Evolutionary conservation across 306 rosid species (phyloP).

Genomic region (peach (Prunus persica)): DNA sequence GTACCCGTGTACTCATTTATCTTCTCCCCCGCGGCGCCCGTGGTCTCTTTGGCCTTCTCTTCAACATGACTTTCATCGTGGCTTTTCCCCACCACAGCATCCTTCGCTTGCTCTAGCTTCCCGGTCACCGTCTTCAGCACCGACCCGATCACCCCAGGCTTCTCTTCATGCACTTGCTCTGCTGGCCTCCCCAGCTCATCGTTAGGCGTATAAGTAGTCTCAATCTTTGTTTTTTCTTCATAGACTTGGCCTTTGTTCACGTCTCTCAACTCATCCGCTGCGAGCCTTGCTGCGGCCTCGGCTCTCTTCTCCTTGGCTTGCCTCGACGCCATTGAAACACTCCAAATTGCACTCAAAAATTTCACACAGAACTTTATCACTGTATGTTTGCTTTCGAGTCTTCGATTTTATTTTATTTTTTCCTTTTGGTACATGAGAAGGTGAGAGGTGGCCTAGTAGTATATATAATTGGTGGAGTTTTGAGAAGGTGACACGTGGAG

Average conservation of each 20-base stretch:
- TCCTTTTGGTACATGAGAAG: background rate
- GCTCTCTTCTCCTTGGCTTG: conserved; percentile 58
- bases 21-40: conserved; percentile 22
- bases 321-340: conserved; percentile 47
- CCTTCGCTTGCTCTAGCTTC: conserved; percentile 62
- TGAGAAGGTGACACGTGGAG: conserved; percentile 1
- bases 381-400: background rate
- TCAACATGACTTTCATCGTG: conserved; percentile 1
- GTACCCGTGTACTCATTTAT: conserved; percentile 9
- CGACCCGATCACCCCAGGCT: conserved; percentile 58
- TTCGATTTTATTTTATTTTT: background rate
- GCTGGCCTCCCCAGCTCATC: conserved; percentile 9
- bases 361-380: background rate
- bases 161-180: conserved; percentile 22
- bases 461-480: background rate
- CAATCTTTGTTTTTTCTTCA: background rate
- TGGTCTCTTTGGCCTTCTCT: conserved; percentile 15
- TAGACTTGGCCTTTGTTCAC: conserved; percentile 20
- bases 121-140: conserved; percentile 48
- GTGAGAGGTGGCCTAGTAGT: background rate
- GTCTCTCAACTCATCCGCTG: conserved; percentile 54
- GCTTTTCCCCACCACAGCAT: conserved; percentile 60
- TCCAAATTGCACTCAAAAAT: background rate
- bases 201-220: background rate
- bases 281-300: conserved; percentile 58